A percentile compares a stretch with the other conserved stretches of the same genome.
Conservation (phyloP, 2,329 filamentous ascomycete species). For the Phaeosphaeriaceae sp. region DNA sequence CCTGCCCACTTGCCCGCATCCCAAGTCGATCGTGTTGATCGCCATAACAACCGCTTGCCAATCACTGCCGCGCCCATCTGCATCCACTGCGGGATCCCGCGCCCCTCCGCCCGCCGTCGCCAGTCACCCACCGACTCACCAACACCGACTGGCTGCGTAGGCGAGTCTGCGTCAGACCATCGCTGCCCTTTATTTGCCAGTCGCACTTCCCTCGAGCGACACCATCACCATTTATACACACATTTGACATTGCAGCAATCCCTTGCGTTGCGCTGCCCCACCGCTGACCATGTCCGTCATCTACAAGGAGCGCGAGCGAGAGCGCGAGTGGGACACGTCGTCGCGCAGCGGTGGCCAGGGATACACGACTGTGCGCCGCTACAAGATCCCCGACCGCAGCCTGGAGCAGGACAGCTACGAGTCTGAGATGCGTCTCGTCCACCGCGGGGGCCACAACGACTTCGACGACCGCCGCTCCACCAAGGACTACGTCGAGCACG, state of each 20-base stretch:
- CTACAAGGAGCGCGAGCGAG: constrained; percentile 52
- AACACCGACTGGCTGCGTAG: constrained; percentile 23
- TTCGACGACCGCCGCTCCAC: constrained; percentile 40
- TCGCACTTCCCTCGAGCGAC: background rate
- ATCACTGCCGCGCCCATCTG: constrained; percentile 26
- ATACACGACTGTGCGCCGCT: constrained; percentile 67
- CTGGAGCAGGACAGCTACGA: constrained; percentile 54
- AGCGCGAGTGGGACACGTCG: constrained; percentile 55
- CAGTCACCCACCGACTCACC: constrained; percentile 12
- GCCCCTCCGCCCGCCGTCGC: constrained; percentile 17
- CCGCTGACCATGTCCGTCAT: constrained; percentile 54
- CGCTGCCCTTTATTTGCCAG: constrained; percentile 2
- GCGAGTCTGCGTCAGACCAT: constrained; percentile 15
- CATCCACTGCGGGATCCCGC: constrained; percentile 26
- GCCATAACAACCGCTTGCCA: constrained; percentile 14
- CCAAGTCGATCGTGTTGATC: constrained; percentile 18
- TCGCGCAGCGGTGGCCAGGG: constrained; percentile 47
- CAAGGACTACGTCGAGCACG: constrained; percentile 50
- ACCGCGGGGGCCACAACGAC: constrained; percentile 43
- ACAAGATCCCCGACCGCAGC: constrained; percentile 60
- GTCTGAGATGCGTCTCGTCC: constrained; percentile 59
- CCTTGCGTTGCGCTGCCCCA: constrained; percentile 7
- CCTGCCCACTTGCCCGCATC: background rate
- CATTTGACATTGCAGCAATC: constrained; percentile 8
- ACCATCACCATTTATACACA: background rate